Evolutionary conservation across 2,329 filamentous ascomycete species (phyloP), one percentile per base, ranked within the genome.

Genomic region (Arthrobotrys conoides): DNA sequence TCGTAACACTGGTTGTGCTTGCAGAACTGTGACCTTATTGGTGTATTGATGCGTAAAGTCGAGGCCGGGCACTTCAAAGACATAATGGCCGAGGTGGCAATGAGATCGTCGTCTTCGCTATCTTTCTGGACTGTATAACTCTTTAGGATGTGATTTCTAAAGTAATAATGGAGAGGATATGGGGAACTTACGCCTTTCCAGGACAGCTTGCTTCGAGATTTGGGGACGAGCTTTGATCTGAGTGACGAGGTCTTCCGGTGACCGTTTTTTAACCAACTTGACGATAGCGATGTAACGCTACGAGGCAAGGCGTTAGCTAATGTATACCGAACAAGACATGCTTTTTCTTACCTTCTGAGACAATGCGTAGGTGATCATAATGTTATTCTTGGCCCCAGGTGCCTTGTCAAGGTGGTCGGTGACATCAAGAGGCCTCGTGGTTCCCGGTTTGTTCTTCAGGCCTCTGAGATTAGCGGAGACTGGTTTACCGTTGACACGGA

Each of bases 1-100:
- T 99, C 96, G 82, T 98, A 99, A 83, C 96, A 99, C 83, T 97
- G 93, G 27, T 96, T 92, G 84, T 99, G 96, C 2, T 89, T 91
- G 85, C 96, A 99, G 38, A 90, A 85, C 2, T 90, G 88, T 3
- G 93, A 93, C 38, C 96, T 91, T 81, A 93, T 93, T 0, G 96
- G 96, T 16, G 92, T 87, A 8, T 88, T 88, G 41, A 99, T 91
- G 76, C 94, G 89, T 84, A 94, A 89, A 41, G 93, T 97, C 2
- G 94, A 96, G 36, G 98, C 87, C 0, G 96, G 96, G 83, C 96
- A 97, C 84, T 97, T 97, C 10, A 99, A 86, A 10, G 94, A 97
- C 85, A 99, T 89, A 51, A 96, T 91, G 67, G 91, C 92, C 0
- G 95, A 96, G 1, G 92, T 97, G 0, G 95, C 91, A 71, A 95